Base-by-base conservation (phyloP, 305 asterid species). In the Nicotiana rustica region DNA sequence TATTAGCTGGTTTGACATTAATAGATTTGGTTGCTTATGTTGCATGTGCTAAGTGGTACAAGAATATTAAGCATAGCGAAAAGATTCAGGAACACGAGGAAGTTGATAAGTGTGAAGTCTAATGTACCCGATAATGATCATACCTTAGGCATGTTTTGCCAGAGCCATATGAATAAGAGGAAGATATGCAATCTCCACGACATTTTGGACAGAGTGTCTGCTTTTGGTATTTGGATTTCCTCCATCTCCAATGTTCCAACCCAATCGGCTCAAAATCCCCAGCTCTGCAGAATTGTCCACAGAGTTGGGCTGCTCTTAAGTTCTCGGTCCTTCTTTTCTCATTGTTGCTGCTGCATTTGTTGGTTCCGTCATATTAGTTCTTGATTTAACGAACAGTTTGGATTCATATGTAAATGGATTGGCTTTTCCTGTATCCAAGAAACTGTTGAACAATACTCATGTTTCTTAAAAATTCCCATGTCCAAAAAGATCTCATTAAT, bases 1-100 rank as follows among this genome's bases (percentile, higher is more conserved):
- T 95, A 61, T 84, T 95, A 70, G 99, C 98, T 21, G 97, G 92
- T 5, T 67, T 94, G 56, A 95, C 98, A 3, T 90, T 89, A 5
- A 3, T 91, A n/a, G 93, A 95, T 87, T 84, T 95, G 83, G 83
- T 85, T 4, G 70, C 92, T 21, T 95, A 95, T 67, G 78, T 94
- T 17, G 90, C 83, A 1, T 89, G 91, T 79, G 97, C 99, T 1
- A 89, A 55, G 78, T 93, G 98, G 98, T 96, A 93, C 89, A 83
- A 88, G 77, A 85, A 85, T 82, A 90, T 90, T 82, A 93, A 90
- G 89, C 86, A 86, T 69, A 90, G 85, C 52, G 96, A 87, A 38
- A 92, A 89, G 86, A 31, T 12, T 68, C 89, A 65, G 38, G 89
- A 84, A 15, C 83, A 62, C 6, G 79, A 80, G 0, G 91, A 85